phyloP scores from a whole-genome alignment of 164 flowering plant genomes.

The Vitis labrusca region DNA sequence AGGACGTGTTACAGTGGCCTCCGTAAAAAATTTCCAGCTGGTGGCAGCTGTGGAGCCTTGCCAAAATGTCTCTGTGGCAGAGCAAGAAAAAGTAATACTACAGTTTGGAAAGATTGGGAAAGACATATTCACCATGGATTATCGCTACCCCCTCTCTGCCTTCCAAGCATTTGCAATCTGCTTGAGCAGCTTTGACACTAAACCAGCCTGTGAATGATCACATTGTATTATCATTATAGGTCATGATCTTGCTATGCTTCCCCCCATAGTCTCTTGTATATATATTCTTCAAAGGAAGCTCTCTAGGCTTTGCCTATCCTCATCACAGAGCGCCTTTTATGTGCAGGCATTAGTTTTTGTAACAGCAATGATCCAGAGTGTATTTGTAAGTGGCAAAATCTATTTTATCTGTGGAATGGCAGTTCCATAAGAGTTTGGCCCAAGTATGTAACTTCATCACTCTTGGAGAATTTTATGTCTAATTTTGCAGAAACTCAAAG shows the following conservation, averaged over 20 bases:
- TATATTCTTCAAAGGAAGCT: conserved; percentile 24
- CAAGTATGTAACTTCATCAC: conserved; percentile 7
- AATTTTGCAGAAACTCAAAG: background rate
- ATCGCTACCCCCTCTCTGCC: conserved; percentile 78
- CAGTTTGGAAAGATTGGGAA: conserved; percentile 93
- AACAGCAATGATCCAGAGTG: conserved; percentile 12
- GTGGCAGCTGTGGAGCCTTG: conserved; percentile 64
- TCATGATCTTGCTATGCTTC: conserved; percentile 16
- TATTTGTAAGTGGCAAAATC: conserved; percentile 20
- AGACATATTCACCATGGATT: conserved; percentile 92
- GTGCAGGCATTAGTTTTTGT: conserved; percentile 22
- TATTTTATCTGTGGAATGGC: conserved; percentile 16
- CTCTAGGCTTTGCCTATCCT: conserved; percentile 15
- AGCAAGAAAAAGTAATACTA: conserved; percentile 77
- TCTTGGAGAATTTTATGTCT: no score
- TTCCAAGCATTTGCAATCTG: conserved; percentile 90
- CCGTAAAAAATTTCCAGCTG: conserved; percentile 93
- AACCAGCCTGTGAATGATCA: conserved; percentile 84
- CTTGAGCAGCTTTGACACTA: conserved; percentile 83
- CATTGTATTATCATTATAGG: conserved; percentile 1
- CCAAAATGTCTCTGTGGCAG: conserved; percentile 47
- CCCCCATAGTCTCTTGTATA: conserved; percentile 32
- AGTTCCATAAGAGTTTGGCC: background rate
- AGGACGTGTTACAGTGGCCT: conserved; percentile 93
- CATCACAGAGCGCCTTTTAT: conserved; percentile 8